Evolutionary conservation across 305 asterid genomes (phyloP).

Genomic region (Solanum hybrid): DNA sequence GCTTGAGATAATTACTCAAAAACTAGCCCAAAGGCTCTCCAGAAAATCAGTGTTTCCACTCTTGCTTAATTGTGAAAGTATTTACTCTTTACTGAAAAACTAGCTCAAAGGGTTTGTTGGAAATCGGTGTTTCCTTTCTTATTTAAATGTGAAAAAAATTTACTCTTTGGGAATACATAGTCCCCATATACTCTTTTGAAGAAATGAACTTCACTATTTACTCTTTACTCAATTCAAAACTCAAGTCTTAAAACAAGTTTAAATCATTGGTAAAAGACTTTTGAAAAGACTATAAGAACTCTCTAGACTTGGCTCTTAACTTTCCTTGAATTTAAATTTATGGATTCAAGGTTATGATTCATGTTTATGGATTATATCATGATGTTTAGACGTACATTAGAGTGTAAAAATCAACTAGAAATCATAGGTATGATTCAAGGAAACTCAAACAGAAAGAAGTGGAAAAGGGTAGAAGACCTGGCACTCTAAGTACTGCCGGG

Average conservation of each 20-base stretch:
- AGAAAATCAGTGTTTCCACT: too few species aligned
- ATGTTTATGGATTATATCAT: background rate
- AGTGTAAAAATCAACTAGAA: background rate
- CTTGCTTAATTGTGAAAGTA: too few species aligned
- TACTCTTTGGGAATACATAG: background rate
- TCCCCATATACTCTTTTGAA: background rate
- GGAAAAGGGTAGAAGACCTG: background rate
- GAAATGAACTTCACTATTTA: too few species aligned
- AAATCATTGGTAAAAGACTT: background rate
- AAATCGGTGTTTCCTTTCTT: too few species aligned
- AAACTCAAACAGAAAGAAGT: background rate
- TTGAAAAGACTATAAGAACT: background rate
- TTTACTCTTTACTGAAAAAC: too few species aligned
- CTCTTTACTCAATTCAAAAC: background rate
- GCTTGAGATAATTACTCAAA: too few species aligned
- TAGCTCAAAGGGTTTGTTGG: too few species aligned
- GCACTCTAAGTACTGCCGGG: background rate
- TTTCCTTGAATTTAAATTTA: background rate
- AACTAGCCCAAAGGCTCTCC: too few species aligned
- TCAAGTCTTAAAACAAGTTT: background rate
- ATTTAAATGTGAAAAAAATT: too few species aligned
- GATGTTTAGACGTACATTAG: background rate
- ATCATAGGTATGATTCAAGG: background rate
- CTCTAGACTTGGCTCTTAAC: background rate
- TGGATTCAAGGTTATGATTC: background rate